A percentile compares a stretch with the other conserved stretches of the same genome.
These are phyloP conservation scores for Boletus rubropictus DNA, from an alignment of 768 basidiomycete genomes.

Conservation along the genomic window DNA sequence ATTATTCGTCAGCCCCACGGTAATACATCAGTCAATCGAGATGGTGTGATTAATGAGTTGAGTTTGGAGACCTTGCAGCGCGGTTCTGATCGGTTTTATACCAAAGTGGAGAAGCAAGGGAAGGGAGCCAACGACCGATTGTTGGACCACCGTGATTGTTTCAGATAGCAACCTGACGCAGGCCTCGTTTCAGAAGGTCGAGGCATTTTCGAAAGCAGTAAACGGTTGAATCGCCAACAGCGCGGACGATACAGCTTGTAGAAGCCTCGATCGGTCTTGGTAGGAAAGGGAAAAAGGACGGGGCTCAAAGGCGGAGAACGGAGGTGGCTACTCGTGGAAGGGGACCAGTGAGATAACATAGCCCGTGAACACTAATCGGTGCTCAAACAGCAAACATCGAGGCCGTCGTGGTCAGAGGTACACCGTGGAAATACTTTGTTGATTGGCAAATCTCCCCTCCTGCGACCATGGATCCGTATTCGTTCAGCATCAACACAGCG, in stretches of 20 bases:
- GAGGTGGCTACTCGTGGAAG: too few relatives aligned
- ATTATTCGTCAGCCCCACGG: neutral
- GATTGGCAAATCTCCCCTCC: neutral
- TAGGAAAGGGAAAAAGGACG: too few relatives aligned
- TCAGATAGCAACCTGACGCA: neutral
- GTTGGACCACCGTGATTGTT: neutral
- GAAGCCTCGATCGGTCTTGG: too few relatives aligned
- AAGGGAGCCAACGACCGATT: neutral
- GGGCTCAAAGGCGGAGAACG: too few relatives aligned
- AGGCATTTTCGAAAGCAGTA: neutral
- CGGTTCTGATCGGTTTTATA: neutral
- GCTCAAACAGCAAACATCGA: neutral
- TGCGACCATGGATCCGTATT: slow-evolving; percentile 12
- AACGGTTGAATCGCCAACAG: too few relatives aligned
- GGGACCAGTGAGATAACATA: neutral
- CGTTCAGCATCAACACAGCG: slow-evolving; percentile 16
- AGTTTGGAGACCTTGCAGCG: slow-evolving; percentile 1
- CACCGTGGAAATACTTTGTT: slow-evolving; percentile 4
- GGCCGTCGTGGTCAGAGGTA: neutral
- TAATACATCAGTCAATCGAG: neutral
- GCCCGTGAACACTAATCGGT: neutral
- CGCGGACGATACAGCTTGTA: too few relatives aligned
- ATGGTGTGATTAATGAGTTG: slow-evolving; percentile 11
- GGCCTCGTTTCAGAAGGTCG: neutral
- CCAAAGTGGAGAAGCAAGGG: neutral